Base-by-base conservation (phyloP, 2,329 filamentous ascomycete genomes). In the Penicillium sp. region DNA sequence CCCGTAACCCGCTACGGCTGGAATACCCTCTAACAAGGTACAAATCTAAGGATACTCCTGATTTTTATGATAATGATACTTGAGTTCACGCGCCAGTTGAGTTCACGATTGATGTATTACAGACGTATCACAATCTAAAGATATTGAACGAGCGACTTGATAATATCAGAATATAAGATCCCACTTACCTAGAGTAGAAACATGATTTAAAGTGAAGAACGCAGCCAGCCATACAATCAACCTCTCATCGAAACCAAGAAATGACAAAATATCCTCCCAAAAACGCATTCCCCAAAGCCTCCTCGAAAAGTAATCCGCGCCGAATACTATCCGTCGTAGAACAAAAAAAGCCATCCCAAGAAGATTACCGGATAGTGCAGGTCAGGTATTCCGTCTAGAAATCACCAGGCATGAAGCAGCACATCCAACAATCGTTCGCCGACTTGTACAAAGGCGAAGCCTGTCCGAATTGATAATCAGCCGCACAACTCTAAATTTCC, bases 331-430 rank as follows among this genome's bases (percentile, higher is more conserved):
- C 2, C 2, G 13, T 1, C 13, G 3, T 37, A 2, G 5, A 24
- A 6, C 8, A 4, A 12, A 45, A 17, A 45, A 22, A 24, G 15
- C 1, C 9, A 4, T 12, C 19, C 12, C 19, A 17, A 24, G 13
- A 33, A 15, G 8, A 37, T 7, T 5, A 10, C 30, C 7, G 37
- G 9, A 37, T 7, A 17, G n/a, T n/a, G n/a, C n/a, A n/a, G n/a
- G n/a, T n/a, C n/a, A n/a, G n/a, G n/a, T n/a, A n/a, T n/a, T n/a
- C n/a, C n/a, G n/a, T 13, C 44, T 61, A 64, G 30, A 64, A 64
- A 5, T 64, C 62, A 33, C 53, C 47, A 33, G 62, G 28, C 28
- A 60, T 65, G 28, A 65, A 42, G 24, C 62, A 65, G 22, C 62
- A 65, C 22, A 49, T 33, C 53, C 57, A 65, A 28, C 62, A 65